phyloP scores from a whole-genome alignment of 441 rosid species.

The Melastoma candidum region DNA sequence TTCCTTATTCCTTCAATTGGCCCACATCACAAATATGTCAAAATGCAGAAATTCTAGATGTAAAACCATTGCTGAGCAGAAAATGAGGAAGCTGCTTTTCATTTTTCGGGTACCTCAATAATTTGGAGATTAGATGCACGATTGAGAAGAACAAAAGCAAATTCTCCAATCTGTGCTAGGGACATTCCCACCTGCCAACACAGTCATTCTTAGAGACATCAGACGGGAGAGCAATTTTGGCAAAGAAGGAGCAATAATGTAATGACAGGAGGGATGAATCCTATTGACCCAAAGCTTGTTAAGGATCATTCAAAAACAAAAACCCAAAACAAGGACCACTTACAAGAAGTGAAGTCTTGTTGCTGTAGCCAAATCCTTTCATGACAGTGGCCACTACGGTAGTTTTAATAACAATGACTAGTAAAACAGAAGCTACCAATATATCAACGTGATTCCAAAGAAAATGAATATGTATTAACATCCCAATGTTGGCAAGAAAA shows the following conservation, averaged over 20 bases:
- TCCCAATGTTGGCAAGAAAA: conserved; percentile 96
- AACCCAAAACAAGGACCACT: conserved; percentile 14
- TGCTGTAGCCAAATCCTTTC: conserved; percentile 87
- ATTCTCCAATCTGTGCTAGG: conserved; percentile 95
- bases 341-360: conserved; percentile 92
- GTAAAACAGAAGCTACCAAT: conserved; percentile 79
- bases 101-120: conserved; percentile 46
- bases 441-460: conserved; percentile 95
- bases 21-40: no score
- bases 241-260: conserved; percentile 2
- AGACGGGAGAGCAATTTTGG: conserved; percentile 7
- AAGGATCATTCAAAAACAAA: conserved; percentile 4
- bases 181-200: conserved; percentile 84
- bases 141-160: conserved; percentile 91
- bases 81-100: neutral
- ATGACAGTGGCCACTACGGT: conserved; percentile 68
- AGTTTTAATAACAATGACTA: conserved; percentile 84
- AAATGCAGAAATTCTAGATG: no score
- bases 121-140: conserved; percentile 95
- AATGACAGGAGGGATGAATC: conserved; percentile 1
- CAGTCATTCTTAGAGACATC: conserved; percentile 17
- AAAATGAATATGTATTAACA: conserved; percentile 92
- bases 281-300: no score
- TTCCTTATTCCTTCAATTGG: no score
- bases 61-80: no score